A percentile compares a stretch with the other conserved stretches of the same genome.
Evolutionary conservation across 1,284 basidiomycete genomes (phyloP).

Genomic region (Ceratobasidium sp.): DNA sequence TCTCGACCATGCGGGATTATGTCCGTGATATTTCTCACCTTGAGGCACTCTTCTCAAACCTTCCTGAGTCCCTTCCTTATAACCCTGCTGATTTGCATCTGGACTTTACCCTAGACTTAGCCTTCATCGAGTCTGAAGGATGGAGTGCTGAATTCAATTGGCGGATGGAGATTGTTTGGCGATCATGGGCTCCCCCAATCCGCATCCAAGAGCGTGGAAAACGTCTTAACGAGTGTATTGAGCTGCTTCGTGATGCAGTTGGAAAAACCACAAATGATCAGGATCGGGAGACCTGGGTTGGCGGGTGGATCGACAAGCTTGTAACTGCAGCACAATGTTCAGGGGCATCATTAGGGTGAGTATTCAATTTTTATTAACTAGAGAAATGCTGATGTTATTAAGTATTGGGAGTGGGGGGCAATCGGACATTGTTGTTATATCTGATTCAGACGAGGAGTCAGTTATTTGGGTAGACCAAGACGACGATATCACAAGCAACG

Average conservation of each 20-base stretch:
- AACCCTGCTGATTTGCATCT: not conserved
- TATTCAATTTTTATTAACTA: too few species aligned
- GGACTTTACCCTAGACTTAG: not conserved
- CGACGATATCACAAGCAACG: too few species aligned
- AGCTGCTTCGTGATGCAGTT: not conserved
- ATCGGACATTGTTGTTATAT: too few species aligned
- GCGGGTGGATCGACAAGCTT: constrained; percentile 9
- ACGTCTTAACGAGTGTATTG: not conserved
- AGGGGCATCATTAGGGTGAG: not conserved
- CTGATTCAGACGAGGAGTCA: too few species aligned
- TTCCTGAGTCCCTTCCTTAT: not conserved
- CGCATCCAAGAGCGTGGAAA: not conserved
- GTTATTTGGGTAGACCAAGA: too few species aligned
- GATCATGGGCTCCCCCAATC: constrained; percentile 1
- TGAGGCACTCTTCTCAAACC: not conserved
- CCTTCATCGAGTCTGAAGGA: not conserved
- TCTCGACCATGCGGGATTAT: constrained; percentile 6
- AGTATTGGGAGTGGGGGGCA: too few species aligned
- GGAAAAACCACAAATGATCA: not conserved
- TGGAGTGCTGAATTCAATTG: constrained; percentile 10
- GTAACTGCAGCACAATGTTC: not conserved
- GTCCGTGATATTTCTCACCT: not conserved
- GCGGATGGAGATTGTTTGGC: constrained; percentile 6
- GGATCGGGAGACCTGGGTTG: not conserved
- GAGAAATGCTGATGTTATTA: not conserved